Percentiles rank a stretch among this genome's conserved stretches.
These are phyloP conservation scores for Plasmodium coatneyi DNA, from an alignment of 169 alveolate genomes.

Conservation along the genomic window DNA sequence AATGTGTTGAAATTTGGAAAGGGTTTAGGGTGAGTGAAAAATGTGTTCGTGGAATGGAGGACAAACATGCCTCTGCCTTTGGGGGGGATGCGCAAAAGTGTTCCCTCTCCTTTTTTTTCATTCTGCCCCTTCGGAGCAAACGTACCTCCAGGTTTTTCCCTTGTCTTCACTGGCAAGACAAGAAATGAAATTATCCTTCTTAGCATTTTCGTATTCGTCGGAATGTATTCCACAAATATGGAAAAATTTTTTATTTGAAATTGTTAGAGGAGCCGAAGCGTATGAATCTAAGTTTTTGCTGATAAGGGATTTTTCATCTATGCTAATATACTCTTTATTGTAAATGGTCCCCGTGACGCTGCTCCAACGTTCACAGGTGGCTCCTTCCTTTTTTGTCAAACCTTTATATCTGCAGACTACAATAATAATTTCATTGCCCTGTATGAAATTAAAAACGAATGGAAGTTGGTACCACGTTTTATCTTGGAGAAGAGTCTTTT, in stretches of 20 bases:
- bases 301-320: background rate
- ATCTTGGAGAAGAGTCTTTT: background rate
- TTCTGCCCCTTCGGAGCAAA: background rate
- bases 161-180: constrained; percentile 31
- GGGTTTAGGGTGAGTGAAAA: no score
- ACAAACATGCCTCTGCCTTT: background rate
- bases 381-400: background rate
- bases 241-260: background rate
- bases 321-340: background rate
- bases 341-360: background rate
- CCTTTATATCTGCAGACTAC: constrained; percentile 3
- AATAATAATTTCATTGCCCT: background rate
- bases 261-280: background rate
- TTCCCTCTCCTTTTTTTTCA: background rate
- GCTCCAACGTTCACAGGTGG: background rate
- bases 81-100: background rate
- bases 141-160: constrained; percentile 18
- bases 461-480: background rate
- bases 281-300: background rate
- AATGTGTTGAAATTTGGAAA: background rate
- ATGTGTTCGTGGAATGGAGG: background rate
- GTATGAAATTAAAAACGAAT: background rate
- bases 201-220: background rate
- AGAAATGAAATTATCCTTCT: background rate
- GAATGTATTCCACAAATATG: constrained; percentile 5